Base-by-base conservation (phyloP, 176 grass and related monocot species). In the Musa itinerans region DNA sequence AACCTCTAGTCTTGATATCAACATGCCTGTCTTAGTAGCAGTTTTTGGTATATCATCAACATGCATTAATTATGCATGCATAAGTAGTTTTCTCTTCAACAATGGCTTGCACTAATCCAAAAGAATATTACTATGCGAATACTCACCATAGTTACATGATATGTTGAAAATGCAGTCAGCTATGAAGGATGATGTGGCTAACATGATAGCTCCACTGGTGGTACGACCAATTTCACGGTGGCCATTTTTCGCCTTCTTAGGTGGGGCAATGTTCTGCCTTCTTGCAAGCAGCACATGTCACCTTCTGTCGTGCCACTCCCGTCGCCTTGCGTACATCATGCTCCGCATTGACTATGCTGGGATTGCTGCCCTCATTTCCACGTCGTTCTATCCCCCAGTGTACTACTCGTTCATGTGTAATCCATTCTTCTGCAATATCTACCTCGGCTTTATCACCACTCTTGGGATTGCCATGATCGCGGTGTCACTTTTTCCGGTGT, bases 281-380 rank as follows among this genome's bases (percentile, higher is more conserved):
- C 68, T 70, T 8, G 11, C 16, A 1, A 70, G 68, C 68, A 70
- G 68, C 68, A 15, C 15, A 15, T 70, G 68, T 48, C 68, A 70
- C 29, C 68, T 70, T 6, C 48, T 70, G 2, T 20, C 14, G 9
- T 70, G 68, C 68, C 68, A 70, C 68, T 51, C 68, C 16, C 15
- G 16, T 9, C 68, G 19, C 43, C 17, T n/a, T 48, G 17, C 16
- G 17, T 50, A 19, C 48, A 0, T 70, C 68, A 49, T 70, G 43
- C 68, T 70, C 68, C 68, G 43, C 68, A 15, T 70, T 8, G 68
- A 70, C 34, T 70, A 70, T 48, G 68, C 68, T 16, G 68, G 68
- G 6, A 70, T 70, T 48, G 48, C 68, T 15, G 17, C 19, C 43
- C 34, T 70, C 43, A 70, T 70, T 48, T 34, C 51, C 43, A 51